phyloP scores from a whole-genome alignment of 2,329 filamentous ascomycete genomes.

The Calycina marina region DNA sequence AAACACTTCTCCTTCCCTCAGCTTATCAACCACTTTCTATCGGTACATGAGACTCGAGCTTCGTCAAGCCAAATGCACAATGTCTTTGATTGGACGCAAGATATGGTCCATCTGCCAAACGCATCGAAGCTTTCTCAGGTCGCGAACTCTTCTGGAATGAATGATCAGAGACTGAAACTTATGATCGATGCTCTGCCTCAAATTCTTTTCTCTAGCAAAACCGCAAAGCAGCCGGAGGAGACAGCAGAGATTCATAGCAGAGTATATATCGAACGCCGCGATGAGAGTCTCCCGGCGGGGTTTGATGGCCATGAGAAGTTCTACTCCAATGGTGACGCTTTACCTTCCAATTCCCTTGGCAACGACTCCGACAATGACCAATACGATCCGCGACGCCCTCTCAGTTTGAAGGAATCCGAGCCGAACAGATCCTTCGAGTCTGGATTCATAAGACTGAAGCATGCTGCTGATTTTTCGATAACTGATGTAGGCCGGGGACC shows the following conservation, averaged over 20 bases:
- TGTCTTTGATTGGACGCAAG: slow-evolving; percentile 37
- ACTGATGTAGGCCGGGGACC: too few species aligned
- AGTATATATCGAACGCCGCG: too few species aligned
- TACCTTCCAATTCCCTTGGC: slow-evolving; percentile 6
- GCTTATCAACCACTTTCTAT: slow-evolving; percentile 44
- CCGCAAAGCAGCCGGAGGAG: slow-evolving; percentile 1
- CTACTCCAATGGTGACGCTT: slow-evolving; percentile 10
- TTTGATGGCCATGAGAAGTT: slow-evolving; percentile 21
- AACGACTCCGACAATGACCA: slow-evolving; percentile 10
- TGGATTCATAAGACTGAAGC: too few species aligned
- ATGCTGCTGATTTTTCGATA: slow-evolving; percentile 7
- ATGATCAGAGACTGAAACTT: slow-evolving; percentile 36
- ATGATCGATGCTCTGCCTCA: slow-evolving; percentile 36
- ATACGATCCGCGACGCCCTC: slow-evolving; percentile 17
- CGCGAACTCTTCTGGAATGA: slow-evolving; percentile 37
- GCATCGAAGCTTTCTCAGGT: slow-evolving; percentile 32
- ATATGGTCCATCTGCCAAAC: slow-evolving; percentile 47
- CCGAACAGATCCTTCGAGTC: slow-evolving; percentile 1
- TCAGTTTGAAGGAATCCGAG: slow-evolving; percentile 7
- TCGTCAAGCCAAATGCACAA: slow-evolving; percentile 18
- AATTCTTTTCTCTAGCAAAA: slow-evolving; percentile 20
- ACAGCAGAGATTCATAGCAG: too few species aligned
- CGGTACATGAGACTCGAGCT: slow-evolving; percentile 19
- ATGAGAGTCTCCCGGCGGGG: slow-evolving; percentile 16
- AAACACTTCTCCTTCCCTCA: slow-evolving; percentile 40